These are phyloP conservation scores for Sporobolomyces roseus DNA, from an alignment of 768 basidiomycete genomes.

Conservation along the genomic window DNA sequence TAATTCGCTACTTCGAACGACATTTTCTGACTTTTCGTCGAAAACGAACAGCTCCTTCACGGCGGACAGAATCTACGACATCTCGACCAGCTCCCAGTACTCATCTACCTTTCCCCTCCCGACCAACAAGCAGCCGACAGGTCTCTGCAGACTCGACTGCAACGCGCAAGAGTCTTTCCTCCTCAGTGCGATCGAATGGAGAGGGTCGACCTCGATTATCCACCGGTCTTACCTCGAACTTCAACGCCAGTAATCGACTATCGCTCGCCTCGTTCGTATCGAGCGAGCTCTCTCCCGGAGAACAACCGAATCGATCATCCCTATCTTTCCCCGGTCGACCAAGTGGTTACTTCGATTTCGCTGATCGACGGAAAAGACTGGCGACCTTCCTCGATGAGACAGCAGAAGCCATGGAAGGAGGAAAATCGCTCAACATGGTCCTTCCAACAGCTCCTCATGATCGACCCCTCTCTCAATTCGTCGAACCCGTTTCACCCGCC, in stretches of 20 bases:
- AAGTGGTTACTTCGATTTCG: slow-evolving; percentile 14
- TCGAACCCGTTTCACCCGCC: slow-evolving; percentile 7
- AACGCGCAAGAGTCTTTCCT: background rate
- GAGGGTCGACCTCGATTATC: slow-evolving; percentile 12
- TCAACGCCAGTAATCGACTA: background rate
- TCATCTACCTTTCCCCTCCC: slow-evolving; percentile 32
- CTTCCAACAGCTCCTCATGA: slow-evolving; percentile 8
- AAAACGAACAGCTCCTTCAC: background rate
- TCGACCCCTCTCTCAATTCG: slow-evolving; percentile 17
- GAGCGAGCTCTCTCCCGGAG: slow-evolving; percentile 10
- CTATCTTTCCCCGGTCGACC: slow-evolving; percentile 10
- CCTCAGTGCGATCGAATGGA: slow-evolving; percentile 5
- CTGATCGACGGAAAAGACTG: slow-evolving; percentile 29
- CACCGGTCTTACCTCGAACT: background rate
- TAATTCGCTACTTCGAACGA: too few species aligned
- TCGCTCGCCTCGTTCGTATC: slow-evolving; percentile 21
- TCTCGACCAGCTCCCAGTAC: too few species aligned
- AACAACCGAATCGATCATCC: slow-evolving; percentile 65
- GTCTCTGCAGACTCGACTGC: background rate
- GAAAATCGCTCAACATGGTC: slow-evolving; percentile 39
- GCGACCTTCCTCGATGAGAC: slow-evolving; percentile 36
- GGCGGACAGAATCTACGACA: too few species aligned
- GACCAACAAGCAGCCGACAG: background rate
- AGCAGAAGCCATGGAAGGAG: slow-evolving; percentile 41
- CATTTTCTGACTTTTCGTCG: background rate